Evolutionary conservation across 2,329 filamentous ascomycete genomes (phyloP).

Genomic region (Thelonectria rubi): DNA sequence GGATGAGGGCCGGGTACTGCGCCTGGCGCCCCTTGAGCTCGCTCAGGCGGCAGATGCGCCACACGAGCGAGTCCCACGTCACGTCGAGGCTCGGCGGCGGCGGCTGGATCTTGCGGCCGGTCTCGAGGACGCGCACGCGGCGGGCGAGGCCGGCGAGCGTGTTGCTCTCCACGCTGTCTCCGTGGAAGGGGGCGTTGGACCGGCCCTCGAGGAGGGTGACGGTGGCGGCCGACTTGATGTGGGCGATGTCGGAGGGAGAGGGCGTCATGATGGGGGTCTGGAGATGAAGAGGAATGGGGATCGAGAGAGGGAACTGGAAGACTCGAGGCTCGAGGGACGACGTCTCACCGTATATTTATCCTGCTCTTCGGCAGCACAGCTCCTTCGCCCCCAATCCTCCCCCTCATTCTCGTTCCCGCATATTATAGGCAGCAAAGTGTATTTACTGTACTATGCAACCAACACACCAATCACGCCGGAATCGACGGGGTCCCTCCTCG

Average conservation of each 20-base stretch:
- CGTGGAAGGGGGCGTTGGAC: not conserved
- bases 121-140: constrained; percentile 6
- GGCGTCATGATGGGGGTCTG: not conserved
- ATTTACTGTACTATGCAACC: not conserved
- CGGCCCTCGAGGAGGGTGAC: not conserved
- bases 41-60: constrained; percentile 7
- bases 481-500: not conserved
- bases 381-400: too few species aligned
- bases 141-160: not conserved
- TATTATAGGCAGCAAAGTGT: not conserved
- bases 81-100: not conserved
- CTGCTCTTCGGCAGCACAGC: too few species aligned
- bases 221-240: not conserved
- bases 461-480: not conserved
- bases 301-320: too few species aligned
- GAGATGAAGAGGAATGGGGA: not conserved
- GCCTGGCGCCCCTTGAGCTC: not conserved
- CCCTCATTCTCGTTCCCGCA: not conserved
- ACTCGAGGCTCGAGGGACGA: too few species aligned
- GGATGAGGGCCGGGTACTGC: not conserved
- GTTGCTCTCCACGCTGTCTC: not conserved
- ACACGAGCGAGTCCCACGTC: constrained; percentile 12
- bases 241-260: not conserved
- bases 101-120: not conserved
- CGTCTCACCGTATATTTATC: too few species aligned